Evolutionary conservation across 1,139 yeast species (phyloP).

Genomic region (Yamadazyma sp.): DNA sequence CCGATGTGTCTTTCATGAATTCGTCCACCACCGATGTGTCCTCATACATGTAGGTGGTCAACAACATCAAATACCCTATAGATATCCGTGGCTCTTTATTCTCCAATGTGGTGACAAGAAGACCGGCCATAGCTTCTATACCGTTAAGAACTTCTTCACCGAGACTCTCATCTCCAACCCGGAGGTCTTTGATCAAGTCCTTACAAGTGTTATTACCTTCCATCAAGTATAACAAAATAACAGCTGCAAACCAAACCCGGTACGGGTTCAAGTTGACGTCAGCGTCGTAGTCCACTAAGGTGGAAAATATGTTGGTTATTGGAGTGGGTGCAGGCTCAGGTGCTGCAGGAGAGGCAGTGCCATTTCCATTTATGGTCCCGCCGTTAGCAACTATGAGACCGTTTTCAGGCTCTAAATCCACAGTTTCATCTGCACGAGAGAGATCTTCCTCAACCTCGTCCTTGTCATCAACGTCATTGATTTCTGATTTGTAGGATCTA

Average conservation of each 20-base stretch:
- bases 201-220: conserved; percentile 56
- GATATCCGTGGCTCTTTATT: conserved; percentile 74
- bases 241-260: conserved; percentile 81
- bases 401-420: background rate
- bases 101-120: conserved; percentile 65
- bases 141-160: conserved; percentile 78
- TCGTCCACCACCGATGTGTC: conserved; percentile 75
- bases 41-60: conserved; percentile 78
- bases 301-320: conserved; percentile 58
- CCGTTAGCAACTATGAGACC: background rate
- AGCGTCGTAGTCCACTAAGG: conserved; percentile 76
- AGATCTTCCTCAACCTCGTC: conserved; percentile 3
- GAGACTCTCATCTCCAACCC: conserved; percentile 63
- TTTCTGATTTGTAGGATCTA: conserved; percentile 30
- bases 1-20: conserved; percentile 67
- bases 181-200: conserved; percentile 51
- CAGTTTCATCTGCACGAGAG: background rate
- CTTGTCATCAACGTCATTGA: background rate
- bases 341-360: background rate
- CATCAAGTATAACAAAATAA: conserved; percentile 62
- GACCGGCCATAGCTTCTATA: conserved; percentile 78
- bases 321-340: conserved; percentile 22
- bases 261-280: conserved; percentile 81
- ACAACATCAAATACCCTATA: conserved; percentile 73
- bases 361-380: background rate